Base-by-base conservation (phyloP, 2,329 filamentous ascomycete species). In the Botrytis medusae region DNA sequence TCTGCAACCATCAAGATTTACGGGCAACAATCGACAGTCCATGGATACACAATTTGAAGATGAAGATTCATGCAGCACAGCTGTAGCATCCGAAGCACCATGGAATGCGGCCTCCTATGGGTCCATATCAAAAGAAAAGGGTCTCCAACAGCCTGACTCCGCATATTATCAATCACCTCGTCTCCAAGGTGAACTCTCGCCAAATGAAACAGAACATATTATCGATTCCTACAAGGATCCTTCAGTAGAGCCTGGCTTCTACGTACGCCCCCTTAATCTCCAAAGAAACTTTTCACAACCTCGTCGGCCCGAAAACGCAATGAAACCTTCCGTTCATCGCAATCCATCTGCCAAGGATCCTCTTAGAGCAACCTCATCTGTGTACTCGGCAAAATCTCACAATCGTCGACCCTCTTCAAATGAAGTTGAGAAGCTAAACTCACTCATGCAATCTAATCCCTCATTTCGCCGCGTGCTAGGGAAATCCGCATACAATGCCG, bases 1-100 rank as follows among this genome's bases (percentile, higher is more conserved):
- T 54, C 57, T 71, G 2, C 60, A 68, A 32, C 74, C 64, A 51
- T 74, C 74, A 51, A 65, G 51, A 37, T n/a, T 57, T n/a, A 32
- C 22, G n/a, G 54, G 40, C 14, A 65, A 76, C 0, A 77, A 73
- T 25, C 74, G 79, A 65, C 77, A 79, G 62, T 81, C 80, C 60
- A 75, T 76, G 40, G 75, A 73, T 42, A 81, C 80, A n/a, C 77
- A 79, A 51, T 81, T 81, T 61, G 80, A 81, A 71, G 79, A 81
- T 57, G 80, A 81, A 64, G 64, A 74, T 54, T 69, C 60, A 46
- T 71, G 72, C 22, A 68, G 37, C 51, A 71, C 70, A n/a, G 67
- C 40, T 44, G 69, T 72, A 59, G 69, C 70, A 29, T 61, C 69
- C 20, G 73, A 75, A 18, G 54, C 57, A 48, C 67, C 72, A 12